These are phyloP conservation scores for Rosa multiflora DNA, from an alignment of 306 rosid species.

Conservation along the genomic window DNA sequence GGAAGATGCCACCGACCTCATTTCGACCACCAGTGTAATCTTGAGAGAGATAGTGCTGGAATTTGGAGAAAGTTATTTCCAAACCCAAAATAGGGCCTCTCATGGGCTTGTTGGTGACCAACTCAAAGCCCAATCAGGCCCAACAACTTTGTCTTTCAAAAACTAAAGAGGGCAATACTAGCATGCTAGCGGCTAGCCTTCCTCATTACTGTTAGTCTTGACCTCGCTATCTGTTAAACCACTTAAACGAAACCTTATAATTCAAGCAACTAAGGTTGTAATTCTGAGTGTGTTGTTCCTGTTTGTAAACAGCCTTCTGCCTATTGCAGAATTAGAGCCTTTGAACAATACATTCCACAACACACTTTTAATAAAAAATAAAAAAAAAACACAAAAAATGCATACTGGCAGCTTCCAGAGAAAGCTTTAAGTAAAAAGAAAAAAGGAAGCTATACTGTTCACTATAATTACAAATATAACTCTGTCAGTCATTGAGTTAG, in stretches of 20 bases:
- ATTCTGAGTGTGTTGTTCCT: neutral
- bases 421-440: too few species aligned
- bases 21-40: constrained; percentile 25
- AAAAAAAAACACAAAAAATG: too few species aligned
- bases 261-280: neutral
- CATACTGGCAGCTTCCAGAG: too few species aligned
- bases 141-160: neutral
- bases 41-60: neutral
- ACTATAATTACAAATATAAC: too few species aligned
- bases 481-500: too few species aligned
- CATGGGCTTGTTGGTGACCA: neutral
- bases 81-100: neutral
- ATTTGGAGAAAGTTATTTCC: neutral
- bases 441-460: too few species aligned
- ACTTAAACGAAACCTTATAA: neutral
- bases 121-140: neutral
- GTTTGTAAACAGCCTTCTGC: neutral
- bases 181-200: neutral
- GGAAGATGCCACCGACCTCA: constrained; percentile 45
- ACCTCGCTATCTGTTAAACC: neutral
- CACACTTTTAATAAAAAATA: too few species aligned
- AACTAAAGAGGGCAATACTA: neutral
- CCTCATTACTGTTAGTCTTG: neutral
- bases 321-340: neutral
- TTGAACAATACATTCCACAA: too few species aligned